phyloP scores from a whole-genome alignment of 805 yeast species.

The Zygosaccharomyces kombuchaensis region DNA sequence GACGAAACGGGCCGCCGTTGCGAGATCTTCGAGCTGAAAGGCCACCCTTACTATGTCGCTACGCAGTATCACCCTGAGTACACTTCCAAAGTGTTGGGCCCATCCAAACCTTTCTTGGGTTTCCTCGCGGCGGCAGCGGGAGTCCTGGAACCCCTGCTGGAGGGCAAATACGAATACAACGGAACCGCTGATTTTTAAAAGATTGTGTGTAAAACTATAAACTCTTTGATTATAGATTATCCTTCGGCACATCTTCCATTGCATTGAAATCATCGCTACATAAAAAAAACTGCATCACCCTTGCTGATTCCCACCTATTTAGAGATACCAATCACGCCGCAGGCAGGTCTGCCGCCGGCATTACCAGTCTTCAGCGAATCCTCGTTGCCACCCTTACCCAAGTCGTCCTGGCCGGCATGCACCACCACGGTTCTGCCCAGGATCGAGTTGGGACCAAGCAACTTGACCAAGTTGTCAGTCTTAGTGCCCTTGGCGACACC shows the following conservation, averaged over 20 bases:
- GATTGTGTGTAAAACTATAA: neutral
- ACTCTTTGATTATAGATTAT: neutral
- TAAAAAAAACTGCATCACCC: neutral
- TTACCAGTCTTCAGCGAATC: constrained; percentile 94
- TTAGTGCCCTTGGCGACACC: constrained; percentile 92
- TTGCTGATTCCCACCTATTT: constrained; percentile 8
- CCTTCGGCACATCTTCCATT: constrained; percentile 2
- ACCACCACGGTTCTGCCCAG: constrained; percentile 94
- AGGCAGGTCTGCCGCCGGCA: constrained; percentile 97
- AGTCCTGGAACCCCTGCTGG: constrained; percentile 61
- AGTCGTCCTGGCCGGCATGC: constrained; percentile 89
- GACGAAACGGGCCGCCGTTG: constrained; percentile 88
- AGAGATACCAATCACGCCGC: constrained; percentile 86
- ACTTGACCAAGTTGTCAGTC: constrained; percentile 70
- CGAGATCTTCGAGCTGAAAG: constrained; percentile 85
- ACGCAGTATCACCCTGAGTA: constrained; percentile 99
- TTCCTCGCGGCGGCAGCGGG: constrained; percentile 93
- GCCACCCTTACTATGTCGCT: constrained; percentile 88
- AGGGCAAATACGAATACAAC: constrained; percentile 29
- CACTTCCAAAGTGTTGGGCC: constrained; percentile 91
- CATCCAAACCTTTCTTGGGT: constrained; percentile 95
- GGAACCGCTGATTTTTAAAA: constrained; percentile 31
- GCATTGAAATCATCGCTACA: constrained; percentile 1
- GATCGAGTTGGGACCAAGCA: constrained; percentile 82
- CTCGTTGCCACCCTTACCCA: constrained; percentile 89